phyloP scores from a whole-genome alignment of 2,329 filamentous ascomycete genomes.

The Acephala macrosclerotiorum region DNA sequence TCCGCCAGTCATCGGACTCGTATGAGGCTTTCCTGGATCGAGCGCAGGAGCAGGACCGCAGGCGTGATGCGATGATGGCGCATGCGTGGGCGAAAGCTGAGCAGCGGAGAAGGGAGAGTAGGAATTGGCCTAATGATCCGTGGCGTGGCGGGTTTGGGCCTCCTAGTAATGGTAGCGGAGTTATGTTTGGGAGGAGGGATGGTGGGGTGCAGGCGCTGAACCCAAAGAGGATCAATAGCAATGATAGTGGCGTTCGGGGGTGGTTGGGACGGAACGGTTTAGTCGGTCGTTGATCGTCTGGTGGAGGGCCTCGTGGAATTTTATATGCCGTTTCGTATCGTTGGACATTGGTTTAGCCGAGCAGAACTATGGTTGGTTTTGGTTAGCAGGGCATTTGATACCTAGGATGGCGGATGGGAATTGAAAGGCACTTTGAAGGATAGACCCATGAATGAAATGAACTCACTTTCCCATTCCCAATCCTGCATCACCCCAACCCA shows the following conservation, averaged over 20 bases:
- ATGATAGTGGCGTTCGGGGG: slow-evolving; percentile 19
- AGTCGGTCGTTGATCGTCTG: neutral
- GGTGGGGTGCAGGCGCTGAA: slow-evolving; percentile 5
- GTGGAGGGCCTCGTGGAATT: neutral
- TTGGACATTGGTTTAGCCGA: slow-evolving; percentile 23
- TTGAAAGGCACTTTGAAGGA: slow-evolving; percentile 1
- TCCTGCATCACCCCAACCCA: slow-evolving; percentile 78
- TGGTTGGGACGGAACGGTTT: slow-evolving; percentile 27
- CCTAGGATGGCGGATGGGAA: slow-evolving; percentile 1
- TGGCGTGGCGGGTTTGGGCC: slow-evolving; percentile 36
- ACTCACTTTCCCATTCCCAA: slow-evolving; percentile 75
- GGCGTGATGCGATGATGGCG: slow-evolving; percentile 20
- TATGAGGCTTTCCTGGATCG: slow-evolving; percentile 27
- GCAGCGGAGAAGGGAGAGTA: slow-evolving; percentile 14
- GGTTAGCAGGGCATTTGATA: slow-evolving; percentile 18
- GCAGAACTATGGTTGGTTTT: slow-evolving; percentile 27
- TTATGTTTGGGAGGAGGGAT: neutral
- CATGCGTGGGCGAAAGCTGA: slow-evolving; percentile 27
- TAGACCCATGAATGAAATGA: slow-evolving; percentile 28
- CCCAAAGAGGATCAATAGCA: neutral
- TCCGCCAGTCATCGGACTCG: neutral
- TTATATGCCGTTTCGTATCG: neutral
- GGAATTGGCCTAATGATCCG: slow-evolving; percentile 27
- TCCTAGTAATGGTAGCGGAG: neutral
- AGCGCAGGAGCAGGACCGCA: slow-evolving; percentile 11